These are phyloP conservation scores for Poteriospumella lacustris DNA, from an alignment of 108 stramenopile species.

Conservation along the genomic window DNA sequence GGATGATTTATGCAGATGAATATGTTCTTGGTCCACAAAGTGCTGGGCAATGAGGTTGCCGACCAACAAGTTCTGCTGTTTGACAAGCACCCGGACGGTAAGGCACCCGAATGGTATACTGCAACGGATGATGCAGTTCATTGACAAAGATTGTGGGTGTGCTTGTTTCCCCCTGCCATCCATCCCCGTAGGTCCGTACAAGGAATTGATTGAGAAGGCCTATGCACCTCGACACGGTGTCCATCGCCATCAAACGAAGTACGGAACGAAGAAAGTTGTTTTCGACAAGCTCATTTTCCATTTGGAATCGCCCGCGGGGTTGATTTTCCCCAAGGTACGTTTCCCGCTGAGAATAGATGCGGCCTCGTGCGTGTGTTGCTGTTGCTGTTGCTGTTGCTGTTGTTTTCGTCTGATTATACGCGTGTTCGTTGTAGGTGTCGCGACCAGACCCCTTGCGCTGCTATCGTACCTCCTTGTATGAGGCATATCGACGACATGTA, in stretches of 20 bases:
- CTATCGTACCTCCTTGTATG: not conserved
- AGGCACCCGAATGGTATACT: too few species aligned
- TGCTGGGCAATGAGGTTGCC: not conserved
- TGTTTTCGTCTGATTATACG: too few species aligned
- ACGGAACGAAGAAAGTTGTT: slow-evolving; percentile 13
- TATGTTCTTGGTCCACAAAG: slow-evolving; percentile 17
- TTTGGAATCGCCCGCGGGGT: slow-evolving; percentile 38
- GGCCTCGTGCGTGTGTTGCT: too few species aligned
- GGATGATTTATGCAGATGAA: slow-evolving; percentile 15
- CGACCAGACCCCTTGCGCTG: slow-evolving; percentile 25
- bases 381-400: too few species aligned
- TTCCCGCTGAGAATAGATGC: too few species aligned
- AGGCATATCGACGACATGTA: slow-evolving; percentile 15
- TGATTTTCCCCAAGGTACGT: slow-evolving; percentile 37
- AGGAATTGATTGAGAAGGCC: slow-evolving; percentile 6
- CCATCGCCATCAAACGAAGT: too few species aligned
- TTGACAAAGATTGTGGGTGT: too few species aligned
- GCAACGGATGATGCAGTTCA: too few species aligned
- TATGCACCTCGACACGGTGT: too few species aligned
- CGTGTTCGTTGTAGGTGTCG: slow-evolving; percentile 15
- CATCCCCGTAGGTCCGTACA: too few species aligned
- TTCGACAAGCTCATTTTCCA: slow-evolving; percentile 33
- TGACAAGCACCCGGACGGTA: slow-evolving; percentile 30
- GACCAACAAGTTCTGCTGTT: slow-evolving; percentile 29
- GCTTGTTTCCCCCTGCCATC: too few species aligned